Evolutionary conservation across 306 rosid genomes (phyloP).

Genomic region (Coriaria nepalensis): DNA sequence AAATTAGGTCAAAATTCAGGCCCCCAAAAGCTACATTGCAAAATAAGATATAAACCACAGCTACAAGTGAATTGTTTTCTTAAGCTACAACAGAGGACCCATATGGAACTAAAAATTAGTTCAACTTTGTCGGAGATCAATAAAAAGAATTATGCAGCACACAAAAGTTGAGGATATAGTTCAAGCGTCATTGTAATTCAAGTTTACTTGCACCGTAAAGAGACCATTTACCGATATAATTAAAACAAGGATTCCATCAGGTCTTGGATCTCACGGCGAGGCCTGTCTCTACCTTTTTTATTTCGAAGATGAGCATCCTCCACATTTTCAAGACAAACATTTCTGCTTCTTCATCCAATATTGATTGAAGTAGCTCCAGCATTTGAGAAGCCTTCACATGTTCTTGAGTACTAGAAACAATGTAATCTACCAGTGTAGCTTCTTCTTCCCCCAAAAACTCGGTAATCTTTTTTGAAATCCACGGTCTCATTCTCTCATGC

Average conservation of each 20-base stretch:
- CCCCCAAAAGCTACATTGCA: no score
- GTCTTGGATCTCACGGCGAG: slow-evolving; percentile 49
- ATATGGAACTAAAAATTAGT: slow-evolving; percentile 1
- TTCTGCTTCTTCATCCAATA: slow-evolving; percentile 97
- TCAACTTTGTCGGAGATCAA: not conserved
- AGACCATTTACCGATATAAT: not conserved
- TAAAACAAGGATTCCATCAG: slow-evolving; percentile 1
- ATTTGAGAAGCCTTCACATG: slow-evolving; percentile 90
- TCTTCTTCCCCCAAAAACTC: slow-evolving; percentile 97
- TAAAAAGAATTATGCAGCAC: slow-evolving; percentile 3
- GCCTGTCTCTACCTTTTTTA: slow-evolving; percentile 93
- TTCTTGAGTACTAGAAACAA: slow-evolving; percentile 84
- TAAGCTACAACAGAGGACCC: slow-evolving; percentile 7
- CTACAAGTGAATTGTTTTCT: no score
- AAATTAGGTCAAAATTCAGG: no score
- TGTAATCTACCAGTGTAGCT: slow-evolving; percentile 79
- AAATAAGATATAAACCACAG: no score
- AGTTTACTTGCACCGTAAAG: not conserved
- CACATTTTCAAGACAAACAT: slow-evolving; percentile 99
- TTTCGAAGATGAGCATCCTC: slow-evolving; percentile 99
- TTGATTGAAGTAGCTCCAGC: slow-evolving; percentile 87
- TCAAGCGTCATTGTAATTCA: no score
- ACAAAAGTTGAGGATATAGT: no score
- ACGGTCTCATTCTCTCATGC: slow-evolving; percentile 94
- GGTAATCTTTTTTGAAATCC: slow-evolving; percentile 88